Percentiles rank a stretch among this genome's conserved stretches.
These are phyloP conservation scores for Spatholobus suberectus DNA, from an alignment of 306 rosid species.

Conservation along the genomic window DNA sequence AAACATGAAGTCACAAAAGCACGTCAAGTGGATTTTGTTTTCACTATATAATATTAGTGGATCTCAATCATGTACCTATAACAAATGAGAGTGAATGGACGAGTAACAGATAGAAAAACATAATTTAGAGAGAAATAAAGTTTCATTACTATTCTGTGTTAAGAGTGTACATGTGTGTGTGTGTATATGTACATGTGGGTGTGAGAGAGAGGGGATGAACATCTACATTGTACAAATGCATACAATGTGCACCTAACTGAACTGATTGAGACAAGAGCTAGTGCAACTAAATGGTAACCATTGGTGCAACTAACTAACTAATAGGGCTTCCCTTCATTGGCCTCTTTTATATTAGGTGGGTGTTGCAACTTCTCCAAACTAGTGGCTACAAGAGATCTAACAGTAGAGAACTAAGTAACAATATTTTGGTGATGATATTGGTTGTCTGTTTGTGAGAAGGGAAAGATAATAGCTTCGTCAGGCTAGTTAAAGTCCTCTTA, in stretches of 20 bases:
- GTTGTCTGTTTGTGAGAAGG: neutral
- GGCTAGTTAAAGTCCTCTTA: neutral
- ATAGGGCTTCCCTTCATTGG: neutral
- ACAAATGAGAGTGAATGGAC: neutral
- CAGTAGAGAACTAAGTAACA: neutral
- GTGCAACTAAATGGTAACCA: too few relatives aligned
- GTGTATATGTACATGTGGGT: too few relatives aligned
- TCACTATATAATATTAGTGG: neutral
- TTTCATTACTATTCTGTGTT: neutral
- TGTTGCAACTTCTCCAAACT: neutral
- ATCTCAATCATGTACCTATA: neutral
- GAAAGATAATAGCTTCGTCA: neutral
- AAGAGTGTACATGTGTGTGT: too few relatives aligned
- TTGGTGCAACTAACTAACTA: neutral
- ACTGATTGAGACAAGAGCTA: neutral
- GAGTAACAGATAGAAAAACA: neutral
- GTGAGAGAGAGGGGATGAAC: neutral
- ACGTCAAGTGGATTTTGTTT: neutral
- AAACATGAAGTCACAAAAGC: slow-evolving; percentile 17
- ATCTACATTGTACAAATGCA: neutral
- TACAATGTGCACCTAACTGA: neutral
- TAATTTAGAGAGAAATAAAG: neutral
- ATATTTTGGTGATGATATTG: neutral
- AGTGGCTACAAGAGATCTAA: neutral
- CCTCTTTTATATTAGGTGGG: neutral